These are phyloP conservation scores for Graphiopsis chlorocephala DNA, from an alignment of 2,329 filamentous ascomycete species.

Conservation along the genomic window DNA sequence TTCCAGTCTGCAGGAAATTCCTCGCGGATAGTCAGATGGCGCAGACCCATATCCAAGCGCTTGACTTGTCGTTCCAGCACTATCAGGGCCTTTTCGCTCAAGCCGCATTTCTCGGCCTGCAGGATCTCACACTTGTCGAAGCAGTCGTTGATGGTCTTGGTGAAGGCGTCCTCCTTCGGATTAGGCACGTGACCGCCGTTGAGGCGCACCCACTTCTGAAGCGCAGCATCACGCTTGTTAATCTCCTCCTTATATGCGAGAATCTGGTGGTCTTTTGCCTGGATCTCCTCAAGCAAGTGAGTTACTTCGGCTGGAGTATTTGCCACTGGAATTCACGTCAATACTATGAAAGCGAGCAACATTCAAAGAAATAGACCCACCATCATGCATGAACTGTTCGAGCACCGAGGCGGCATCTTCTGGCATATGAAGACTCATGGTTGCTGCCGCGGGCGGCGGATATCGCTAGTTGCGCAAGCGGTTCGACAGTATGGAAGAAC, in stretches of 20 bases:
- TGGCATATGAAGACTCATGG: slow-evolving; percentile 41
- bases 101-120: slow-evolving; percentile 69
- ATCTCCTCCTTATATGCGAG: slow-evolving; percentile 67
- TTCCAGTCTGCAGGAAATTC: slow-evolving; percentile 58
- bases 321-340: slow-evolving; percentile 49
- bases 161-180: slow-evolving; percentile 69
- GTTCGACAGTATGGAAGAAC: no score
- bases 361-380: slow-evolving; percentile 33
- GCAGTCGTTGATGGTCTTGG: slow-evolving; percentile 64
- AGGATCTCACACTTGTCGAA: slow-evolving; percentile 68
- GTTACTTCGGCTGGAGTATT: slow-evolving; percentile 80
- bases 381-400: slow-evolving; percentile 73
- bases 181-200: slow-evolving; percentile 72
- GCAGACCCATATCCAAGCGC: slow-evolving; percentile 60
- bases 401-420: slow-evolving; percentile 68
- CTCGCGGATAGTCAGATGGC: slow-evolving; percentile 58
- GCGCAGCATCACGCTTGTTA: slow-evolving; percentile 67
- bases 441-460: neutral
- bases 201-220: slow-evolving; percentile 77
- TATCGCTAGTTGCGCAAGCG: neutral
- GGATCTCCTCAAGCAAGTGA: slow-evolving; percentile 79
- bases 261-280: slow-evolving; percentile 73
- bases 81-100: slow-evolving; percentile 63
- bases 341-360: neutral
- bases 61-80: slow-evolving; percentile 64